A percentile compares a stretch with the other conserved stretches of the same genome.
These are phyloP conservation scores for Vigna trinervia DNA, from an alignment of 306 rosid genomes.

Conservation along the genomic window DNA sequence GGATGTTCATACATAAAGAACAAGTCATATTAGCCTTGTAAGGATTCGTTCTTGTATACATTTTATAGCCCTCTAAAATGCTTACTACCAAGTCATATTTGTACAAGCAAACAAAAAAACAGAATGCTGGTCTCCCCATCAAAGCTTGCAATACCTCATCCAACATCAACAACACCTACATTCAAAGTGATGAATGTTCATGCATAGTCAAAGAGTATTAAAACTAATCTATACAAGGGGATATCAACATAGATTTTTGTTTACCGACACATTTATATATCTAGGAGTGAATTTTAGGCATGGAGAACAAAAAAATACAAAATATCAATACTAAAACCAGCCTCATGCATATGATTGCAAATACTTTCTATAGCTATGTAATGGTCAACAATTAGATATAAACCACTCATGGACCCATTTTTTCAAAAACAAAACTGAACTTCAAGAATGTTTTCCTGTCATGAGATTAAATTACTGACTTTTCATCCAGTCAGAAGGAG, in stretches of 20 bases:
- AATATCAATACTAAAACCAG: no score
- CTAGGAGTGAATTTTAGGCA: no score
- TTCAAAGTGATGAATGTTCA: not conserved
- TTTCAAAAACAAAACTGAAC: not conserved
- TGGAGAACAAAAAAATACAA: no score
- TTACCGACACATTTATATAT: no score
- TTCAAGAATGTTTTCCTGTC: not conserved
- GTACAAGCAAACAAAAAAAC: not conserved
- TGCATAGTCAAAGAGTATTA: not conserved
- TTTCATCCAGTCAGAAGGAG: slow-evolving; percentile 23
- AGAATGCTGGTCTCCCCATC: not conserved
- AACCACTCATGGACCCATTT: slow-evolving; percentile 8
- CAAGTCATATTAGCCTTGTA: not conserved
- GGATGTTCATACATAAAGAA: not conserved
- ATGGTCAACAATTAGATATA: not conserved
- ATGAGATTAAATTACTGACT: slow-evolving; percentile 15
- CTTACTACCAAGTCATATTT: no score
- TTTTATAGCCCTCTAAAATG: not conserved
- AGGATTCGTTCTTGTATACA: slow-evolving; percentile 21
- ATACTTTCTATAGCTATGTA: not conserved
- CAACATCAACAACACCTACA: not conserved
- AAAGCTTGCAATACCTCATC: not conserved
- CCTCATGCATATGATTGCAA: not conserved
- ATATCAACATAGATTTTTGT: not conserved
- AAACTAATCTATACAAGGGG: not conserved